phyloP scores from a whole-genome alignment of 225 moss, liverwort and hornwort species.

The Polytrichum formosum region DNA sequence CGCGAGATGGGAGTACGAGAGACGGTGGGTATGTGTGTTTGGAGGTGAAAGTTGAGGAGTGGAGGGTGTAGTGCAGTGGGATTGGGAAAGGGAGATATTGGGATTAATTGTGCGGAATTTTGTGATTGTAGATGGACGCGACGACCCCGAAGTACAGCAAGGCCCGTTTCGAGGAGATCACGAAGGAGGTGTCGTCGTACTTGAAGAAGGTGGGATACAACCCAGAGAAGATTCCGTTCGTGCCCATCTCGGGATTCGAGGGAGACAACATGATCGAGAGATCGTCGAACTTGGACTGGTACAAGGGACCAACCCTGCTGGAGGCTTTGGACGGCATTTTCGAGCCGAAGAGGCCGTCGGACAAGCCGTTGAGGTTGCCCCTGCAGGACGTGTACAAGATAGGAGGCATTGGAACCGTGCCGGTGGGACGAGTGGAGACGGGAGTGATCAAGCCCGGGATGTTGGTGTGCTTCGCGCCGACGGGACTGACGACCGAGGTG shows the following conservation, averaged over 20 bases:
- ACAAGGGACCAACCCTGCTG: constrained; percentile 24
- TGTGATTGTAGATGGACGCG: constrained; percentile 58
- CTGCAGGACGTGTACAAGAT: constrained; percentile 38
- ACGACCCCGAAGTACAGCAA: constrained; percentile 63
- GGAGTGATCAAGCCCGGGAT: constrained; percentile 31
- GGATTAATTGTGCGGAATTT: accelerated
- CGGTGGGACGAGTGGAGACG: constrained; percentile 27
- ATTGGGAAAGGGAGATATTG: too few species aligned
- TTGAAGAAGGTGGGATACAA: constrained; percentile 36
- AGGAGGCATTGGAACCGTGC: constrained; percentile 34
- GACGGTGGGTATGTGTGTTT: too few species aligned
- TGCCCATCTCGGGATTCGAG: constrained; percentile 30
- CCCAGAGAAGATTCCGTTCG: constrained; percentile 28
- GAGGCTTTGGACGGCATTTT: constrained; percentile 20
- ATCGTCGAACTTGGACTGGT: constrained; percentile 27
- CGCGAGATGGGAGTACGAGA: too few species aligned
- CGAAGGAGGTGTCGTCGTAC: constrained; percentile 26
- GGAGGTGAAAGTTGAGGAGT: too few species aligned
- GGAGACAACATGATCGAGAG: constrained; percentile 37
- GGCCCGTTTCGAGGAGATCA: constrained; percentile 28
- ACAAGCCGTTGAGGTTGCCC: constrained; percentile 23
- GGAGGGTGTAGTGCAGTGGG: too few species aligned
- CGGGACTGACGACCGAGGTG: constrained; percentile 32
- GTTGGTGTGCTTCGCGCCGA: constrained; percentile 27
- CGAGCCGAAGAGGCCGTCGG: constrained; percentile 27